Evolutionary conservation across 2,329 filamentous ascomycete species (phyloP).

Genomic region (Lasiodiplodia sp.): DNA sequence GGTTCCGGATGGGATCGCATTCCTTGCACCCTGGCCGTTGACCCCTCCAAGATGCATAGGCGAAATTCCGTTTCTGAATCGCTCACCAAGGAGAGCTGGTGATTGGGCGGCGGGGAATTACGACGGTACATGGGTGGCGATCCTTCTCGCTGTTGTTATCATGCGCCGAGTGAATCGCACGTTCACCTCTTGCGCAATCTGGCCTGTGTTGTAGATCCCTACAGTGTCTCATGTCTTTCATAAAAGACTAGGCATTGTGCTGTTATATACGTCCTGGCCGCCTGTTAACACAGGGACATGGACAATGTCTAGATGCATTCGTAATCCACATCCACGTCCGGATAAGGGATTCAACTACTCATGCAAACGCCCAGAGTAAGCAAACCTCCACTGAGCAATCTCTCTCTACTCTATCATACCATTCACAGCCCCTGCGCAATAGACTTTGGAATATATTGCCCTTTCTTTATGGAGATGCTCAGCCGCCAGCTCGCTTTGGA

Average conservation of each 20-base stretch:
- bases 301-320: too few species aligned
- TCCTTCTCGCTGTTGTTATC: neutral
- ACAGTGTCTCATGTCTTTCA: neutral
- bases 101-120: neutral
- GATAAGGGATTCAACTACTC: too few species aligned
- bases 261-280: too few species aligned
- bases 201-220: neutral
- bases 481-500: neutral
- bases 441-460: neutral
- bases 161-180: neutral
- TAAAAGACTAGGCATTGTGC: too few species aligned
- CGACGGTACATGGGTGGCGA: neutral
- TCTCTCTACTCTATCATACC: too few species aligned
- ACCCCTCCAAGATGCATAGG: neutral
- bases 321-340: too few species aligned
- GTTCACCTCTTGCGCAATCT: neutral
- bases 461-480: neutral
- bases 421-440: too few species aligned
- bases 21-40: neutral
- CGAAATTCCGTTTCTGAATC: neutral
- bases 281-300: too few species aligned
- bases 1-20: neutral
- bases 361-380: too few species aligned
- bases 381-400: too few species aligned
- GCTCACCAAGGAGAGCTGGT: neutral